Evolutionary conservation across 331 rosid genomes (phyloP), one percentile per base, ranked within the genome.

Genomic region (Quercus lobata): DNA sequence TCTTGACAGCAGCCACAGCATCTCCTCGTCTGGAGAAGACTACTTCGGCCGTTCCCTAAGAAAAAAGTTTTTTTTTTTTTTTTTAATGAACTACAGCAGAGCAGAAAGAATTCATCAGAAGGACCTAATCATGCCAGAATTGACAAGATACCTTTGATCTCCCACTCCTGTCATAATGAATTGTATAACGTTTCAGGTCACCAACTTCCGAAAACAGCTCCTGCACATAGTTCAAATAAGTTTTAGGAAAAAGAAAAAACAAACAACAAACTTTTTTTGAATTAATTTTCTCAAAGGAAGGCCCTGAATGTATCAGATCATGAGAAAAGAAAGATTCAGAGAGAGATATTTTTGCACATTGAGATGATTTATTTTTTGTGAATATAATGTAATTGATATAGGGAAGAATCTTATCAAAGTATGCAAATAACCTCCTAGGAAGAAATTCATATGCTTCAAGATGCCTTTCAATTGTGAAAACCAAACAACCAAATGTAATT

Each of bases 121-220:
- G 74, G 77, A 56, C 84, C 71, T 52, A 61, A 34, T 29, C 21
- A 81, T 74, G 82, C 76, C 18, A 78, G 52, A 65, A 85, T 73
- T 57, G 75, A 81, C 81, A 57, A 83, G 84, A 69, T 88, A 95
- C 99, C 99, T 95, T 93, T 6, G 98, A 95, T 87, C 99, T 93
- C 54, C 99, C 99, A 80, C 99, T 95, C 80, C 93, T 80, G 76
- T 95, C 98, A 5, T 95, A 95, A 79, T 95, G 96, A 65, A 95
- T 83, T 2, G 86, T 63, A 46, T 88, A 91, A 2, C 97, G 92
- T 75, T 95, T 95, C 87, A 95, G 82, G 72, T 93, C 97, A 56
- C 98, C 99, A 62, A 91, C 97, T 86, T 95, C 99, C 56, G 89
- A 85, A 86, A 93, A 95, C 83, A 95, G 87, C 79, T 95, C 98